phyloP scores from a whole-genome alignment of 805 yeast genomes.

The Nakazawaea siamensis region DNA sequence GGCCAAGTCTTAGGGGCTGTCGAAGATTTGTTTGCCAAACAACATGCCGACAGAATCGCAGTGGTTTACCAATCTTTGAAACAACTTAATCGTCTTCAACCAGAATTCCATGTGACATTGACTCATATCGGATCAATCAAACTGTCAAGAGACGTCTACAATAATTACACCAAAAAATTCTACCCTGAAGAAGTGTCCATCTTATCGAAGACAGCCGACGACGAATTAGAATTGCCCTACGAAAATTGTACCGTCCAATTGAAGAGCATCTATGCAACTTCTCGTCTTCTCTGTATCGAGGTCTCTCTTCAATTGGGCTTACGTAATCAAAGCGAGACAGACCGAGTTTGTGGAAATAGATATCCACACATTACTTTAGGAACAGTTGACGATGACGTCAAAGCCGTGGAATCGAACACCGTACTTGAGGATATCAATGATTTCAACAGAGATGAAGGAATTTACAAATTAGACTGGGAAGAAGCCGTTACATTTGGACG shows the following conservation, averaged over 20 bases:
- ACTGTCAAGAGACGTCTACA: constrained; percentile 2
- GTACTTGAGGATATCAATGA: constrained; percentile 19
- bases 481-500: constrained; percentile 1
- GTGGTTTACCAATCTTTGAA: constrained; percentile 16
- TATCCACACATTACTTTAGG: constrained; percentile 73
- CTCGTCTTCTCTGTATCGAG: constrained; percentile 43
- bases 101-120: constrained; percentile 60
- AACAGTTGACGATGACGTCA: constrained; percentile 32
- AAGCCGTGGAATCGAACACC: constrained; percentile 46
- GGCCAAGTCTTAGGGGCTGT: constrained; percentile 11
- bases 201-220: not conserved
- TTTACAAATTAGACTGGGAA: constrained; percentile 1
- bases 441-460: constrained; percentile 11
- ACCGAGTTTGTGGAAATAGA: constrained; percentile 27
- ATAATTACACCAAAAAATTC: constrained; percentile 12
- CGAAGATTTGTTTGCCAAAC: constrained; percentile 12
- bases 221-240: constrained; percentile 14
- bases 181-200: constrained; percentile 14
- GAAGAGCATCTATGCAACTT: constrained; percentile 39
- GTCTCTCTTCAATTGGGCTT: constrained; percentile 26
- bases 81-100: constrained; percentile 32
- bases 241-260: constrained; percentile 32
- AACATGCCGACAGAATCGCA: constrained; percentile 2
- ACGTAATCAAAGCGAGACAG: constrained; percentile 11
- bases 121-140: constrained; percentile 30